A percentile compares a stretch with the other conserved stretches of the same genome.
phyloP scores from a whole-genome alignment of 2,329 filamentous ascomycete genomes.

The Aphanocladium album region DNA sequence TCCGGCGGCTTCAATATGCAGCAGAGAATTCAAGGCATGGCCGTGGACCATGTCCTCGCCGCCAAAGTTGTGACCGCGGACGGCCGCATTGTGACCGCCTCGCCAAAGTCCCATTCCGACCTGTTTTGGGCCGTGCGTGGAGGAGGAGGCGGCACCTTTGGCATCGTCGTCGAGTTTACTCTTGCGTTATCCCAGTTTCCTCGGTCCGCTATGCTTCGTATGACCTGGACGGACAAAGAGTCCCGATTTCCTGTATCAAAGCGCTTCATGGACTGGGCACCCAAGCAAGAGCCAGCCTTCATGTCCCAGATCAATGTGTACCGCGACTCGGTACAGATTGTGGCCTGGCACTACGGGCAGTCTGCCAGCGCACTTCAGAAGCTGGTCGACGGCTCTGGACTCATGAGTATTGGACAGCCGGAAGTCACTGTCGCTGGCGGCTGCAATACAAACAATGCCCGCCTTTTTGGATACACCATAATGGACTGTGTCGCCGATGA shows the following conservation, averaged over 20 bases:
- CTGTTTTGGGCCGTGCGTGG: constrained; percentile 28
- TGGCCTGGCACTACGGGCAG: constrained; percentile 15
- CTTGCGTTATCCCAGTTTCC: constrained; percentile 15
- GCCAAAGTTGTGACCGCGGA: constrained; percentile 26
- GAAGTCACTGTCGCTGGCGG: constrained; percentile 11
- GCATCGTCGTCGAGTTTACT: constrained; percentile 24
- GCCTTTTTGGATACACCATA: constrained; percentile 13
- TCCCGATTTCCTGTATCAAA: constrained; percentile 8
- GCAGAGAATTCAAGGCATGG: constrained; percentile 25
- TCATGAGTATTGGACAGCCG: constrained; percentile 13
- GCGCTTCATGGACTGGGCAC: constrained; percentile 16
- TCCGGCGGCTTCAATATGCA: constrained; percentile 28
- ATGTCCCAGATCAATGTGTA: constrained; percentile 13
- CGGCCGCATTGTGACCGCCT: constrained; percentile 20
- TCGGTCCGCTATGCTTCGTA: constrained; percentile 15
- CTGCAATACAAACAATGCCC: constrained; percentile 16
- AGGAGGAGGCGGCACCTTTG: constrained; percentile 26
- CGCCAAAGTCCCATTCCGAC: constrained; percentile 20
- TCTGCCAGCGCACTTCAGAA: background rate
- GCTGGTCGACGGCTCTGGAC: constrained; percentile 13
- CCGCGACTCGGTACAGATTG: constrained; percentile 7
- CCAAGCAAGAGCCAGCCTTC: constrained; percentile 7
- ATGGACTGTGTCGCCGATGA: constrained; percentile 14
- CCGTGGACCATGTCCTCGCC: constrained; percentile 24
- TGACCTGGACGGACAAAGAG: constrained; percentile 14